Base-by-base conservation (phyloP, 352 stramenopile genomes). In the Phytopythium kandeliae region DNA sequence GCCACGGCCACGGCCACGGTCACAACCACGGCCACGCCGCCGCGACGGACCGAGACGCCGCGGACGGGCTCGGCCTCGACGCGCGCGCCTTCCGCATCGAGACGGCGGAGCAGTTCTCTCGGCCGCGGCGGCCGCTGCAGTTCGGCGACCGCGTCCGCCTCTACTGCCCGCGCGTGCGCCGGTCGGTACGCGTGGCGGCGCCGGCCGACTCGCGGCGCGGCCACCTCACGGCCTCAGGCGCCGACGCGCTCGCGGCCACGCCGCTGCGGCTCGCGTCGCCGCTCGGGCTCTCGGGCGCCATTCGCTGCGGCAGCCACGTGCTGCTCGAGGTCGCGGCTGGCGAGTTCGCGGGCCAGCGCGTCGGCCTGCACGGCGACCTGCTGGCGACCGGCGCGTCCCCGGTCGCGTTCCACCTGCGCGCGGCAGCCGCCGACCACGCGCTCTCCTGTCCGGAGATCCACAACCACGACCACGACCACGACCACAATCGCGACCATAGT, bases 81-180 rank as follows among this genome's bases (percentile, higher is more conserved):
- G 63, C 7, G n/a, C 71, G 58, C 2, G 63, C 58, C 44, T 86
- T 89, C 47, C 45, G 81, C 2, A 61, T 89, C 31, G 68, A 89
- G 50, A 85, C 69, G 31, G 74, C 74, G 11, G 70, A 78, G 45
- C 58, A 74, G 51, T 78, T 86, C 43, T 78, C 67, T 1, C 65
- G 74, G 0, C 69, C 68, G 34, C 59, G 59, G 8, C 67, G 72
- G 0, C 48, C 57, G 1, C 61, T 82, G 37, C 71, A 72, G 42
- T 86, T 78, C 46, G 72, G 72, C 48, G 74, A 88, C 36, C 43
- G 65, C 12, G 56, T 88, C 21, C 71, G 80, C 33, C 62, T 88
- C 50, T 76, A 72, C 59, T 79, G 64, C 49, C 57, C 62, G 8
- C 65, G 52, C 16, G 61, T 76, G 12, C 62, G 63, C 48, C 81